These are phyloP conservation scores for Phytopythium chamaehyphon DNA, from an alignment of 352 stramenopile genomes.

Conservation along the genomic window DNA sequence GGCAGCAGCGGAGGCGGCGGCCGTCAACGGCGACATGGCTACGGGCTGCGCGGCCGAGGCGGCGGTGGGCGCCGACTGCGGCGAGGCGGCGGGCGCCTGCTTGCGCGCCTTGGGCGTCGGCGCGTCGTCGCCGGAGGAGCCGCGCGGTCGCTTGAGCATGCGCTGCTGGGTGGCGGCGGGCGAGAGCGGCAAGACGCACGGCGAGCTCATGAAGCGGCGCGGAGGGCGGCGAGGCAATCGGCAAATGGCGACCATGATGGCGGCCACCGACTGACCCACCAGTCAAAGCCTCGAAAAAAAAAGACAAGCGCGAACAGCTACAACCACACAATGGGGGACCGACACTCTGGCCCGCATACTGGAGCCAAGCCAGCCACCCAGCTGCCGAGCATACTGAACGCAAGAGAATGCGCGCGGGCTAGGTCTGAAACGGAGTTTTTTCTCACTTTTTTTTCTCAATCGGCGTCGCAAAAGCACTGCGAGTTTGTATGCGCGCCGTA, in stretches of 20 bases:
- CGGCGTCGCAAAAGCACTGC: constrained; percentile 1
- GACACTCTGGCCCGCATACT: constrained; percentile 1
- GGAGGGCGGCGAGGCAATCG: too few species aligned
- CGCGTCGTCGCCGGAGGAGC: constrained; percentile 39
- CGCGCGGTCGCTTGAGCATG: constrained; percentile 57
- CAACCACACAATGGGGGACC: constrained; percentile 2
- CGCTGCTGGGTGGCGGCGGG: constrained; percentile 21
- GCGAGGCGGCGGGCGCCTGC: constrained; percentile 39
- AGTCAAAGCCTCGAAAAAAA: neutral
- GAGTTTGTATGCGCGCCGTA: neutral
- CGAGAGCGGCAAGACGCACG: constrained; percentile 41
- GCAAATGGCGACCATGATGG: constrained; percentile 2
- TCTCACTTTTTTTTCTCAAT: constrained; percentile 9
- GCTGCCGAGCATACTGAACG: too few species aligned
- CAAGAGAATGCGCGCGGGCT: neutral
- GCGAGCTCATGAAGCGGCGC: constrained; percentile 48
- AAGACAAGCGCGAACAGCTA: neutral
- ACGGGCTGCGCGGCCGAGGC: constrained; percentile 6
- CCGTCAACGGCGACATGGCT: constrained; percentile 45
- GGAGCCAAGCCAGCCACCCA: neutral
- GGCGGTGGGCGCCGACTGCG: constrained; percentile 30
- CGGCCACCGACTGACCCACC: neutral
- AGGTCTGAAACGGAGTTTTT: constrained; percentile 4
- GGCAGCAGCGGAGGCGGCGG: constrained; percentile 14
- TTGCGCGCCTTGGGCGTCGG: constrained; percentile 65